Conservation (phyloP, 2,329 filamentous ascomycete species). For the Hortaea sp. region DNA sequence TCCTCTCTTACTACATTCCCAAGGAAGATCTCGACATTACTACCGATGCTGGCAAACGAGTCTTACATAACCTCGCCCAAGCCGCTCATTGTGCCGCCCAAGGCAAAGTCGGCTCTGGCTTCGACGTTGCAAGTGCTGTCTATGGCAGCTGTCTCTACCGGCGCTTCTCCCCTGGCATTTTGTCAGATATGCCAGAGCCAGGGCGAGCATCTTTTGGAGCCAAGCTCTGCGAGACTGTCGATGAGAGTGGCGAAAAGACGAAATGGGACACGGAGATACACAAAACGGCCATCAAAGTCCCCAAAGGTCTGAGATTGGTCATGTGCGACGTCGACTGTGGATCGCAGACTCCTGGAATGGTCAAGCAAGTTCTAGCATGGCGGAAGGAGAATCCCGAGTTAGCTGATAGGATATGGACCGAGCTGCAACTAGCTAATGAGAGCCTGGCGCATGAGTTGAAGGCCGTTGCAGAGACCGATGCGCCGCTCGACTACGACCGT, state of each 20-base stretch:
- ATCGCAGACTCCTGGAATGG: constrained; percentile 89
- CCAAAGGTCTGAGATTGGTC: constrained; percentile 62
- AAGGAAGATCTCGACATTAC: constrained; percentile 44
- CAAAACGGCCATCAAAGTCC: constrained; percentile 61
- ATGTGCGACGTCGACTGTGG: constrained; percentile 97
- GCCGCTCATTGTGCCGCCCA: constrained; percentile 90
- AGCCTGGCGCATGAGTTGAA: constrained; percentile 56
- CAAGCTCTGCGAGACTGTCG: constrained; percentile 55
- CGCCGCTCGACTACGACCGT: constrained; percentile 41
- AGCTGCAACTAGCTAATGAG: constrained; percentile 66
- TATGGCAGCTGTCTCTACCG: constrained; percentile 86
- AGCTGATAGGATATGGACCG: constrained; percentile 63
- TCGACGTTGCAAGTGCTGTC: constrained; percentile 87
- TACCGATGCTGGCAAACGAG: constrained; percentile 44
- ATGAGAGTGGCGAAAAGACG: constrained; percentile 39
- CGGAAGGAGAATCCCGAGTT: constrained; percentile 51
- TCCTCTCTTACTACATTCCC: constrained; percentile 67
- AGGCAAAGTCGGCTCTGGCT: constrained; percentile 91
- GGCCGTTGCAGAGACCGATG: constrained; percentile 36
- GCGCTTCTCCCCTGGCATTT: constrained; percentile 75
- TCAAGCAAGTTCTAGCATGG: constrained; percentile 84
- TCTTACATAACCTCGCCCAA: constrained; percentile 87
- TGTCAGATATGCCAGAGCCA: constrained; percentile 57
- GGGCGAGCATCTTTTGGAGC: constrained; percentile 57
- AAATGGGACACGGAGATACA: constrained; percentile 72